phyloP scores from a whole-genome alignment of 495 filamentous ascomycete genomes.

The Venustampulla echinocandica region DNA sequence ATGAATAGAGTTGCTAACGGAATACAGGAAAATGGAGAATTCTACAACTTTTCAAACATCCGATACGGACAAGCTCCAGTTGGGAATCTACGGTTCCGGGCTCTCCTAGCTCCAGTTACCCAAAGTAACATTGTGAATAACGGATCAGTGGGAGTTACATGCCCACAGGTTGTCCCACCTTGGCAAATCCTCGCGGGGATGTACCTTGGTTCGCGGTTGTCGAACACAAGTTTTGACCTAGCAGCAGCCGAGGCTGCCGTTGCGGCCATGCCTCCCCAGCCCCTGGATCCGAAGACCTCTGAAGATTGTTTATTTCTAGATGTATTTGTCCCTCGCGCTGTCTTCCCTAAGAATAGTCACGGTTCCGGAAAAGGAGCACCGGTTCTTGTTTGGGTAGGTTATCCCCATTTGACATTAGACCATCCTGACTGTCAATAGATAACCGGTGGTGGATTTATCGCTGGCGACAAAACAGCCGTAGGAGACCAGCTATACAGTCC shows the following conservation, averaged over 20 bases:
- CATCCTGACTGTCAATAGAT: too few relatives aligned
- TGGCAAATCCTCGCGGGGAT: too few relatives aligned
- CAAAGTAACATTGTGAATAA: neutral
- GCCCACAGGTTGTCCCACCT: neutral
- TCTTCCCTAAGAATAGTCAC: constrained; percentile 33
- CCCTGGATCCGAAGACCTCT: neutral
- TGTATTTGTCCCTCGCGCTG: constrained; percentile 37
- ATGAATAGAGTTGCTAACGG: too few relatives aligned
- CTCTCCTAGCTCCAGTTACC: constrained; percentile 28
- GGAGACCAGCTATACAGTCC: too few relatives aligned
- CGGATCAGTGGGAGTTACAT: neutral
- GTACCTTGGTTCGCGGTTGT: too few relatives aligned
- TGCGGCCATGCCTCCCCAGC: constrained; percentile 7
- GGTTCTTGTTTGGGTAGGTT: constrained; percentile 44
- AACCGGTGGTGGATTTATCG: constrained; percentile 49
- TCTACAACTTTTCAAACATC: constrained; percentile 53
- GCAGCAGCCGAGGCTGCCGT: too few relatives aligned
- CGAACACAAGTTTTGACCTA: too few relatives aligned
- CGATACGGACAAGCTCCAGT: constrained; percentile 49
- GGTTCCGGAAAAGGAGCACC: constrained; percentile 2
- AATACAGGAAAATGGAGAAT: too few relatives aligned
- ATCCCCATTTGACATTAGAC: too few relatives aligned
- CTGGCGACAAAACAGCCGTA: constrained; percentile 47
- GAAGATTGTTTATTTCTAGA: constrained; percentile 45
- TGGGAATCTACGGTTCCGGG: constrained; percentile 41